Evolutionary conservation across 2,329 filamentous ascomycete genomes (phyloP).

Genomic region (Magnaporthiopsis rhizophila): DNA sequence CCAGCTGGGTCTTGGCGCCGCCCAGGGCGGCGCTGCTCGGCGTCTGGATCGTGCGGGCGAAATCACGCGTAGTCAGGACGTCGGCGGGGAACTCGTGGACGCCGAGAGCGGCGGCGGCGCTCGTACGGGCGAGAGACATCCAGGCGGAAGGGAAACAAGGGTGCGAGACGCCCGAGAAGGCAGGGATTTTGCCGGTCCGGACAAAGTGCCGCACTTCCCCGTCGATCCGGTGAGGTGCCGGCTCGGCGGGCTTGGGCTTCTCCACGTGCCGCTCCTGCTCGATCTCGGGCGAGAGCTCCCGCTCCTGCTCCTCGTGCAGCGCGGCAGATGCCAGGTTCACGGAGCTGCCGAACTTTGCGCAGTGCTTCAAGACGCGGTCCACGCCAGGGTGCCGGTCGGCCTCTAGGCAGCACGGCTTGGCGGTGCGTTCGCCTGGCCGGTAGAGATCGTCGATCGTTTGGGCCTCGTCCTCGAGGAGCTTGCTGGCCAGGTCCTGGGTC

Average conservation of each 20-base stretch:
- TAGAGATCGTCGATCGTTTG: slow-evolving; percentile 46
- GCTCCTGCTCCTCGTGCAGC: slow-evolving; percentile 58
- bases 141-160: slow-evolving; percentile 38
- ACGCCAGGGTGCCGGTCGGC: slow-evolving; percentile 2
- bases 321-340: neutral
- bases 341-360: slow-evolving; percentile 1
- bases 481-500: slow-evolving; percentile 22
- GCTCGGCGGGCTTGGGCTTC: slow-evolving; percentile 29
- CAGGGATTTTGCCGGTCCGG: slow-evolving; percentile 22
- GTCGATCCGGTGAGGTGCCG: slow-evolving; percentile 35
- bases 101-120: slow-evolving; percentile 26
- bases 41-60: slow-evolving; percentile 27
- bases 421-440: slow-evolving; percentile 21
- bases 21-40: too few species aligned
- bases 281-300: slow-evolving; percentile 57
- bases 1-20: neutral
- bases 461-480: slow-evolving; percentile 44
- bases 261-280: slow-evolving; percentile 52
- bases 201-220: slow-evolving; percentile 32
- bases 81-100: slow-evolving; percentile 29
- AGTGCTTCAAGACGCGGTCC: neutral
- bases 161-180: slow-evolving; percentile 9
- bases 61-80: slow-evolving; percentile 43
- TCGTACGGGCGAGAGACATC: slow-evolving; percentile 25
- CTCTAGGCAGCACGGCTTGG: neutral